These are phyloP conservation scores for Przewalskia tangutica DNA, from an alignment of 257 asterid genomes.

Conservation along the genomic window DNA sequence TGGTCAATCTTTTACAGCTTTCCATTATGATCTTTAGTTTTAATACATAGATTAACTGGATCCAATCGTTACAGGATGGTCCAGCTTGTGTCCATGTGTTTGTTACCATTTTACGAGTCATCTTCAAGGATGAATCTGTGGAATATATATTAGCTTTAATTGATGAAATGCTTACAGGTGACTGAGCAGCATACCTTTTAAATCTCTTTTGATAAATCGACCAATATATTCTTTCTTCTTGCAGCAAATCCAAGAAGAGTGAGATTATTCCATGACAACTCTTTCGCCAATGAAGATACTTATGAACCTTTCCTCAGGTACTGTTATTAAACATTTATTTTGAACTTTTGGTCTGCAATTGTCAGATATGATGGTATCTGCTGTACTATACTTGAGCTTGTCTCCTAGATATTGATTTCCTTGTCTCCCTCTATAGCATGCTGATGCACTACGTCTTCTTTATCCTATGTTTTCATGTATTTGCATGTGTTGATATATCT, in stretches of 20 bases:
- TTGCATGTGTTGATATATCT: not conserved
- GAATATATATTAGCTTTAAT: slow-evolving; percentile 80
- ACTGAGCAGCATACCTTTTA: slow-evolving; percentile 1
- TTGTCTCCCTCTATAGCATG: not conserved
- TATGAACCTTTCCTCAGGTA: slow-evolving; percentile 83
- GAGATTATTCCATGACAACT: slow-evolving; percentile 57
- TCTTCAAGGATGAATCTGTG: slow-evolving; percentile 78
- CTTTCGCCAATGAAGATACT: slow-evolving; percentile 54
- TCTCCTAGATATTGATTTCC: not conserved
- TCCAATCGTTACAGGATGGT: slow-evolving; percentile 60
- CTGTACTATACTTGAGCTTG: not conserved
- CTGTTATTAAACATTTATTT: slow-evolving; percentile 9
- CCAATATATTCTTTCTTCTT: slow-evolving; percentile 8
- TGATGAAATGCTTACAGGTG: slow-evolving; percentile 85
- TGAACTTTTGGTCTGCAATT: not conserved
- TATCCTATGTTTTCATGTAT: not conserved
- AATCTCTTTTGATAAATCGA: slow-evolving; percentile 4
- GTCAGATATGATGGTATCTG: not conserved
- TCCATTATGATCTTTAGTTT: not conserved
- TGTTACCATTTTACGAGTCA: slow-evolving; percentile 72
- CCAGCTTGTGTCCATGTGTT: slow-evolving; percentile 68
- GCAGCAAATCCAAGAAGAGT: slow-evolving; percentile 81
- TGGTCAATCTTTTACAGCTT: not conserved
- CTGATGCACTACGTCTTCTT: not conserved
- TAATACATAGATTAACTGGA: not conserved